These are phyloP conservation scores for Wickerhamomyces sp. DNA, from an alignment of 1,139 yeast genomes.

Conservation along the genomic window DNA sequence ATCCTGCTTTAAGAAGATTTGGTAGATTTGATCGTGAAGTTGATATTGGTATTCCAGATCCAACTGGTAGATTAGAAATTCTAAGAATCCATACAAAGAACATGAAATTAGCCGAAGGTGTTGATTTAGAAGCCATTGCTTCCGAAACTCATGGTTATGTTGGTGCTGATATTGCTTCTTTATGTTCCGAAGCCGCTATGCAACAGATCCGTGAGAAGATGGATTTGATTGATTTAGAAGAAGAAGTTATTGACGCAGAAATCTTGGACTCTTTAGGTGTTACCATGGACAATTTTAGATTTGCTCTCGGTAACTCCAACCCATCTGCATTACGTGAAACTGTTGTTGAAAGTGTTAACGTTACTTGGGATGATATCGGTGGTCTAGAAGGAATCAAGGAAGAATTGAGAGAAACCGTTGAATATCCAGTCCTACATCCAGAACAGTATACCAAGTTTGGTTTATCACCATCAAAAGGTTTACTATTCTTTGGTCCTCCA, in stretches of 20 bases:
- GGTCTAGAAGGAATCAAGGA: slow-evolving; percentile 85
- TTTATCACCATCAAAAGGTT: slow-evolving; percentile 96
- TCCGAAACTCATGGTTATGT: slow-evolving; percentile 96
- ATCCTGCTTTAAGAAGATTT: slow-evolving; percentile 96
- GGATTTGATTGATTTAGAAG: slow-evolving; percentile 96
- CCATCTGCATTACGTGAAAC: slow-evolving; percentile 99
- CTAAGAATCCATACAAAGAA: slow-evolving; percentile 92
- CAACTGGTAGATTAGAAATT: slow-evolving; percentile 96
- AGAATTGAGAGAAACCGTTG: slow-evolving; percentile 97
- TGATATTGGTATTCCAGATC: slow-evolving; percentile 98
- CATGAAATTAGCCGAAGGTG: slow-evolving; percentile 94
- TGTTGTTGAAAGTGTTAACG: slow-evolving; percentile 96
- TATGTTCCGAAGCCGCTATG: slow-evolving; percentile 99
- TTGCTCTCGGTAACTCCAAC: slow-evolving; percentile 95
- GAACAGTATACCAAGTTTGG: slow-evolving; percentile 98
- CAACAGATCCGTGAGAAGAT: slow-evolving; percentile 98
- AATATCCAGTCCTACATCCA: slow-evolving; percentile 97
- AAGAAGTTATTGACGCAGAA: slow-evolving; percentile 97
- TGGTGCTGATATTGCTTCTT: slow-evolving; percentile 90
- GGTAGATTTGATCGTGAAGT: slow-evolving; percentile 99
- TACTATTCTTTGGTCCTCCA: slow-evolving; percentile 97
- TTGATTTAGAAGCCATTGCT: slow-evolving; percentile 89
- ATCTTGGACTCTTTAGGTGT: slow-evolving; percentile 94
- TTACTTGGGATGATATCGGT: slow-evolving; percentile 91
- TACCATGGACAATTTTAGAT: slow-evolving; percentile 97